phyloP scores from a whole-genome alignment of 345 rosid genomes.

The Corchorus olitorius region DNA sequence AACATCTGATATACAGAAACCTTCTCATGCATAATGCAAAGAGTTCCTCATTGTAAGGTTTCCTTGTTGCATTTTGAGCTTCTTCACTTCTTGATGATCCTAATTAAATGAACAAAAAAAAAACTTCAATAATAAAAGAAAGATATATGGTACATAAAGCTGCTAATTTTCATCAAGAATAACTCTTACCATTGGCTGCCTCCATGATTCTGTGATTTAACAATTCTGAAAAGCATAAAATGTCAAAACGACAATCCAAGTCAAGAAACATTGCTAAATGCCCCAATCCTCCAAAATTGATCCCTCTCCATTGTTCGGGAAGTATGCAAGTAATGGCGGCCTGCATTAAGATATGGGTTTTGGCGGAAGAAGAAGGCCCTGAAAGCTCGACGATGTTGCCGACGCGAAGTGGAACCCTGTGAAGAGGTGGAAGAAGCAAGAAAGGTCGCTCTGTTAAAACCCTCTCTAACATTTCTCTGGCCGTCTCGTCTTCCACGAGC shows the following conservation, averaged over 20 bases:
- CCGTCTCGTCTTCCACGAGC: conserved; percentile 63
- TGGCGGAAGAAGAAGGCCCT: conserved; percentile 72
- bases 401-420: conserved; percentile 60
- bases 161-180: conserved; percentile 8
- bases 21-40: conserved; percentile 60
- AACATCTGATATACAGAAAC: conserved; percentile 65
- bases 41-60: conserved; percentile 45
- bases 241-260: conserved; percentile 77
- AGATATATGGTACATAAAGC: background rate
- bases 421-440: conserved; percentile 61
- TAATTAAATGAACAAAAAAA: background rate
- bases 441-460: conserved; percentile 45
- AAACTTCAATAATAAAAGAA: background rate
- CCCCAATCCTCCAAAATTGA: conserved; percentile 73
- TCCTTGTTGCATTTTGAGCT: conserved; percentile 9
- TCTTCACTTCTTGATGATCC: conserved; percentile 31
- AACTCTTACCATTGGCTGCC: conserved; percentile 29
- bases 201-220: conserved; percentile 52
- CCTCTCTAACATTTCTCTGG: conserved; percentile 59
- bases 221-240: conserved; percentile 59
- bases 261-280: conserved; percentile 60
- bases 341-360: conserved; percentile 73
- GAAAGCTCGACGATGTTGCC: conserved; percentile 72
- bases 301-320: conserved; percentile 62
- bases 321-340: conserved; percentile 70